Base-by-base conservation (phyloP, 2,329 filamentous ascomycete genomes). In the Zalaria obscura region DNA sequence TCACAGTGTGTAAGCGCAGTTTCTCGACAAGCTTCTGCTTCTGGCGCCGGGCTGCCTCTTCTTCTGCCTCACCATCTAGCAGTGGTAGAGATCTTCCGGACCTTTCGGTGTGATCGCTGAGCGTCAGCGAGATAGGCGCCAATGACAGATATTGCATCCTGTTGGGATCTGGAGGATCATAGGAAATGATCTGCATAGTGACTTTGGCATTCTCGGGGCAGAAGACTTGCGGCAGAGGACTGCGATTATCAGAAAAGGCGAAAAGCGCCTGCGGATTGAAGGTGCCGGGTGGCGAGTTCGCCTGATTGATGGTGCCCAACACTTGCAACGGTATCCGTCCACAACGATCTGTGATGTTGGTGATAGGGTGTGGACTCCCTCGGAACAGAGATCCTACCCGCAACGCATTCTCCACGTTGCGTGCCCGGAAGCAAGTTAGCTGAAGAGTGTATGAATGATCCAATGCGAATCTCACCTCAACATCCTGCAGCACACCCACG, bases 131-230 rank as follows among this genome's bases (percentile, higher is more conserved):
- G 40, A 98, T 96, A 0, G 91, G 89, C 27, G 78, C 75, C 18
- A 95, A 68, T 1, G 91, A 98, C 51, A 96, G 81, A 60, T 96
- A 98, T 61, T 98, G 89, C 91, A 98, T 96, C 42, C 79, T 76
- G 28, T 73, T 78, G 0, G 91, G 89, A 43, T 82, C 75, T 1
- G 91, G 91, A 37, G 88, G 73, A 52, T 94, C 79, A 61, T 93
- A 98, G 43, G 93, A 70, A 44, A 96, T 83, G 36, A 95, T 75
- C 57, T 98, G 91, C 36, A 93, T 76, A 36, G 79, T 85, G 18
- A 82, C 70, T 4, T 77, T 76, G 47, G 75, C 73, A 38, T 78
- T 72, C 44, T 60, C 50, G 1, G 73, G 70, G 49, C 83, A 93
- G 43, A 75, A 77, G 45, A 98, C 78, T 32, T 70, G 72, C 2